Evolutionary conservation across 495 filamentous ascomycete species (phyloP).

Genomic region (Pseudevernia furfuracea): DNA sequence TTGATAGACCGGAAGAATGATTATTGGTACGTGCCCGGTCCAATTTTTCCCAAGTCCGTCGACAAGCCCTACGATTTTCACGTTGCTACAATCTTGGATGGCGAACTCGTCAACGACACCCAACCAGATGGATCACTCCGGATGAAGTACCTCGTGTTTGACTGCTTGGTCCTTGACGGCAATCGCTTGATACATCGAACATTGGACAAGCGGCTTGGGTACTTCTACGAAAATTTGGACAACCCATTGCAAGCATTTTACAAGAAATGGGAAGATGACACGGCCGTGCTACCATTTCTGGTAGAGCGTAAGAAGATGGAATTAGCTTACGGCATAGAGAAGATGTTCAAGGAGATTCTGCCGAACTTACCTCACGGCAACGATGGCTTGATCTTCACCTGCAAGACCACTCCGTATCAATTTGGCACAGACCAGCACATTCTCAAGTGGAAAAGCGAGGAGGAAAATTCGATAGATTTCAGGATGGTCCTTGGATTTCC

Average conservation of each 20-base stretch:
- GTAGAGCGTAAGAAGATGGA: constrained; percentile 82
- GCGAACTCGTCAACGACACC: constrained; percentile 81
- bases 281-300: constrained; percentile 62
- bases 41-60: constrained; percentile 63
- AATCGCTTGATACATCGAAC: constrained; percentile 66
- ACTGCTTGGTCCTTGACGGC: constrained; percentile 77
- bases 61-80: constrained; percentile 60
- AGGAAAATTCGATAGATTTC: constrained; percentile 93
- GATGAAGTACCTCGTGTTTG: constrained; percentile 84
- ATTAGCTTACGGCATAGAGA: constrained; percentile 76
- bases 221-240: constrained; percentile 71
- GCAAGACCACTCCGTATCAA: constrained; percentile 72
- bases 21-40: constrained; percentile 69
- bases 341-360: constrained; percentile 82
- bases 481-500: constrained; percentile 71
- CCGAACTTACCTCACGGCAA: constrained; percentile 83
- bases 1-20: constrained; percentile 96
- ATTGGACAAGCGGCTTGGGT: constrained; percentile 80
- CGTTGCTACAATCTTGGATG: constrained; percentile 76
- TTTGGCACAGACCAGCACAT: constrained; percentile 88
- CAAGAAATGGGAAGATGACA: constrained; percentile 59
- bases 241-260: constrained; percentile 71
- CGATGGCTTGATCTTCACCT: constrained; percentile 95
- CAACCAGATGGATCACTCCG: constrained; percentile 52
- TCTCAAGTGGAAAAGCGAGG: constrained; percentile 91